Evolutionary conservation across 2,329 filamentous ascomycete genomes (phyloP), one percentile per base, ranked within the genome.

Genomic region (Chaetomium globosum): DNA sequence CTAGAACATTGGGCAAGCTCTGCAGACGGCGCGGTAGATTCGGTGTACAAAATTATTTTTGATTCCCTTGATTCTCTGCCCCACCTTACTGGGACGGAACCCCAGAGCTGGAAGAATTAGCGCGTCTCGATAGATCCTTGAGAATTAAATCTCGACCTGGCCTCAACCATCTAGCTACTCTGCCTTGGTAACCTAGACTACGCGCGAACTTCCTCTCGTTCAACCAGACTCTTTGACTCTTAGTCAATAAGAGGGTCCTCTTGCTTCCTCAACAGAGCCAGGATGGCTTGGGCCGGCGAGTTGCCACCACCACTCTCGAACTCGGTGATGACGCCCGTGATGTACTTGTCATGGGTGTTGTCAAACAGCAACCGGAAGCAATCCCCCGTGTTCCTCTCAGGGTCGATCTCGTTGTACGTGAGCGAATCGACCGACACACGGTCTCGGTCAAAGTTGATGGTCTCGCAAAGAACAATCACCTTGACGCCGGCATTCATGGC

Each of bases 321-420:
- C 79, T 99, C 95, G 3, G 93, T 97, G 58, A 98, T 87, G 49
- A 99, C 89, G 77, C 93, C 90, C 48, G 91, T 89, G 69, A 98
- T 88, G 73, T 92, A 93, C 72, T 92, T 89, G 4, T 92, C 91
- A 16, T 89, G 90, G 0, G 95, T 99, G 56, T 94, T 91, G 76
- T 99, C 95, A 74, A 96, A 97, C 78, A 98, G 87, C 66, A 97
- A 83, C 21, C 85, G 77, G 74, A 87, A 85, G 3, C 77, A 79
- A 48, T 80, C 80, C 21, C 79, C 78, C 19, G 82, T 80, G 79
- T 79, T 92, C 83, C 77, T 90, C 86, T 77, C 92, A 74, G 76
- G 93, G 84, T 78, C 93, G 68, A 97, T 89, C 80, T 99, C 95
- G 76, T 99, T 99, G 73, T 92, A 89, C 51, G 95, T 94, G 70